phyloP scores from a whole-genome alignment of 768 basidiomycete genomes.

The Scleroderma citrinum region DNA sequence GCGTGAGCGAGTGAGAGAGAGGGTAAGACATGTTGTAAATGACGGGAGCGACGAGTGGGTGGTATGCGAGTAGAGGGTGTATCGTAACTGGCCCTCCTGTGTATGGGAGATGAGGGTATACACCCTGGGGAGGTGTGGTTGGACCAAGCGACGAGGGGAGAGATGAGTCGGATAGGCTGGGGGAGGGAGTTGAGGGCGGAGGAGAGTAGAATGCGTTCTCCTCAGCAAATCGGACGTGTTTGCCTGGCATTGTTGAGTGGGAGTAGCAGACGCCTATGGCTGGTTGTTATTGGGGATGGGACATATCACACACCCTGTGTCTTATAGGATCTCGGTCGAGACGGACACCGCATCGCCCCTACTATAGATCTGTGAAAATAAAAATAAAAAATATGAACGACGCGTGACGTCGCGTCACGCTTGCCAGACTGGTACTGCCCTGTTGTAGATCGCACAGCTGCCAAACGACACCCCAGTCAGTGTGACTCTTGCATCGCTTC shows the following conservation, averaged over 20 bases:
- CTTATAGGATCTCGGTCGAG: no score
- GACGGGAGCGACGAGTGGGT: conserved; percentile 19
- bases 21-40: conserved; percentile 17
- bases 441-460: no score
- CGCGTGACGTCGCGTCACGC: no score
- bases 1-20: conserved; percentile 12
- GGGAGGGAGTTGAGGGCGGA: conserved; percentile 19
- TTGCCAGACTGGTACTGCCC: no score
- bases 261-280: background rate
- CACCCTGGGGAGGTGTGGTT: conserved; percentile 24
- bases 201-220: conserved; percentile 30
- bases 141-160: conserved; percentile 28
- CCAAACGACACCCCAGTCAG: no score
- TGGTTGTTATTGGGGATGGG: background rate
- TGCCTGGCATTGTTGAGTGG: conserved; percentile 17
- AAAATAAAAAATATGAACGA: no score
- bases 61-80: conserved; percentile 25
- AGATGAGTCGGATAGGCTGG: conserved; percentile 23
- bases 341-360: no score
- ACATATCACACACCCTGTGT: no score
- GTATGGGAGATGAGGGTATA: conserved; percentile 12
- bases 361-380: no score
- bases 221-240: conserved; percentile 28
- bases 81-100: conserved; percentile 28
- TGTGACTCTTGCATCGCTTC: no score